Percentiles rank a stretch among this genome's conserved stretches.
These are phyloP conservation scores for Rhizopogon rudus DNA, from an alignment of 768 basidiomycete genomes.

Conservation along the genomic window DNA sequence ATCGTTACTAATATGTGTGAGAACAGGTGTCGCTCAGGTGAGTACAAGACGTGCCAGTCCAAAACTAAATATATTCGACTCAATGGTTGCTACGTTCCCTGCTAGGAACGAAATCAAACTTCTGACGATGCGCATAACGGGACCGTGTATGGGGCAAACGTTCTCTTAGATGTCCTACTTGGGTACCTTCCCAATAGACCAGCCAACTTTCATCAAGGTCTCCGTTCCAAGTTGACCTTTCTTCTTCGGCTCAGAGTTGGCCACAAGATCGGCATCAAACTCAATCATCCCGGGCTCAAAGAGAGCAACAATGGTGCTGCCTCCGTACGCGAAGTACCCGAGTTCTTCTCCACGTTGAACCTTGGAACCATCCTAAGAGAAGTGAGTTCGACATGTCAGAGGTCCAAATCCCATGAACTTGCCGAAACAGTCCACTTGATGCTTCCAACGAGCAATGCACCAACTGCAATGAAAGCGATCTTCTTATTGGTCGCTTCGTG, in stretches of 20 bases:
- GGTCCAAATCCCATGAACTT: not conserved
- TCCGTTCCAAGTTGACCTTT: slow-evolving; percentile 40
- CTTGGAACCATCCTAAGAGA: slow-evolving; percentile 34
- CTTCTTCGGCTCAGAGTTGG: slow-evolving; percentile 34
- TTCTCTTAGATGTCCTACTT: not conserved
- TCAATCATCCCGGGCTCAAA: slow-evolving; percentile 50
- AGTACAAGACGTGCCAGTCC: no score
- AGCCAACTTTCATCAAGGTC: slow-evolving; percentile 52
- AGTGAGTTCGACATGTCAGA: not conserved
- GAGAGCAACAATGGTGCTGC: slow-evolving; percentile 62
- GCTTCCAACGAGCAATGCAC: slow-evolving; percentile 77
- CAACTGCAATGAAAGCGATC: slow-evolving; percentile 70
- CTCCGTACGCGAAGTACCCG: slow-evolving; percentile 70
- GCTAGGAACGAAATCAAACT: no score
- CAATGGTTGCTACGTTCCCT: no score
- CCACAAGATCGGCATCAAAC: slow-evolving; percentile 60
- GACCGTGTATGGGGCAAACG: no score
- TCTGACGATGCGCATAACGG: no score
- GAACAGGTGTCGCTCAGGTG: no score
- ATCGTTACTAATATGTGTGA: no score
- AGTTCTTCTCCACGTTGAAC: slow-evolving; percentile 65
- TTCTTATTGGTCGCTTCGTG: slow-evolving; percentile 40
- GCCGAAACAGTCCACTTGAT: slow-evolving; percentile 55
- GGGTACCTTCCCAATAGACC: slow-evolving; percentile 19
- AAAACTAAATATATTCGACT: no score